Evolutionary conservation across 208 protist species (phyloP), one percentile per base, ranked within the genome.

Genomic region (Trypanosoma brucei): DNA sequence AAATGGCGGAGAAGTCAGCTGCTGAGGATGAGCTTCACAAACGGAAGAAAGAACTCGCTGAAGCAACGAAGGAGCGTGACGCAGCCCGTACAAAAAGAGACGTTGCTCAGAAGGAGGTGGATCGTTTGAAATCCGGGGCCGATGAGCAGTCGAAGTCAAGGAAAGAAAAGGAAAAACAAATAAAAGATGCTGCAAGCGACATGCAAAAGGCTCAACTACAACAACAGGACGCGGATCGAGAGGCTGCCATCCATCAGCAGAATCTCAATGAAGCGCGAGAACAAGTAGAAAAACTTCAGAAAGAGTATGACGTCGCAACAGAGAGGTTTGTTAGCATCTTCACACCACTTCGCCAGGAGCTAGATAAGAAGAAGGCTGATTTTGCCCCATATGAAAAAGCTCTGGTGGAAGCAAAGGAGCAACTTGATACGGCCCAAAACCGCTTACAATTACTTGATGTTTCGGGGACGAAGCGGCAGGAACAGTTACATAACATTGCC

Each of bases 341-440:
- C 56, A 72, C 78, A 0, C 79, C 85, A 1, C 76, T 99, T 14
- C 93, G 97, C 37, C 75, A 86, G 50, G 66, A 95, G 64, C 81
- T 99, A 44, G 98, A 98, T 62, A 80, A 79, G 46, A 93, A 92
- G 70, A 94, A 96, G 65, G 75, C 91, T 39, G 79, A 83, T 30
- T 65, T 98, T 36, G 84, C 93, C 11, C 97, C 96, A 22, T 96
- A 79, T 57, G 90, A 93, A 55, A 80, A 78, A 8, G 80, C 88
- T 50, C 81, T 95, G 11, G 78, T 76, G 4, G 80, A 87, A 59
- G 84, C 86, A 0, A 72, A 57, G 31, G 86, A 81, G 65, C 69
- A 69, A 53, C 72, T 88, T 37, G 58, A 66, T 52, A 85, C 82
- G 13, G 77, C 69, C 7, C 62, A 74, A 55, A 75, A 70, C 42